A percentile compares a stretch with the other conserved stretches of the same genome.
Conservation (phyloP, 2,329 filamentous ascomycete genomes). For the Colletotrichum brevisporum region DNA sequence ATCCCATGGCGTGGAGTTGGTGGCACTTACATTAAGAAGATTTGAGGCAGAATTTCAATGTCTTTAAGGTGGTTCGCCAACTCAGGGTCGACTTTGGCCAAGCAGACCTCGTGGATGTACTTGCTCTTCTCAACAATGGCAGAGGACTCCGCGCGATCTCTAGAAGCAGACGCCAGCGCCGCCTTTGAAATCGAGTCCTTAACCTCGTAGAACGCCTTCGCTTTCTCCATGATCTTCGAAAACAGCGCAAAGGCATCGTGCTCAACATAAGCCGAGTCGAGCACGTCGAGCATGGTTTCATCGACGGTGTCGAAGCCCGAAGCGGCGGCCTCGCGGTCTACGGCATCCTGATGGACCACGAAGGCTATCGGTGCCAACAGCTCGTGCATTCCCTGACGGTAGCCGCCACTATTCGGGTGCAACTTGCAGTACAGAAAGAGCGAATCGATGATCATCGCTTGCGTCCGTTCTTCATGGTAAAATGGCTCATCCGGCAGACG, state of each 20-base stretch:
- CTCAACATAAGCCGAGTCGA: constrained; percentile 83
- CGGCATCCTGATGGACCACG: constrained; percentile 85
- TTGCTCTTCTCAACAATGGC: constrained; percentile 89
- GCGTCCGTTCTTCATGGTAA: constrained; percentile 85
- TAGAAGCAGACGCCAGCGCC: constrained; percentile 40
- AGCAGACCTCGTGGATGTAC: constrained; percentile 86
- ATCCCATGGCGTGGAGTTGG: neutral
- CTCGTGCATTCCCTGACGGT: constrained; percentile 99
- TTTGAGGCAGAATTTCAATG: constrained; percentile 94
- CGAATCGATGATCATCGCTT: constrained; percentile 87
- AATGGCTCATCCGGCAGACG: constrained; percentile 92
- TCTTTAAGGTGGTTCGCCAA: constrained; percentile 84
- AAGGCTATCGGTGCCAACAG: constrained; percentile 90
- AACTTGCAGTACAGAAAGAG: constrained; percentile 96
- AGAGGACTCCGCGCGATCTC: constrained; percentile 57
- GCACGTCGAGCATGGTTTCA: constrained; percentile 71
- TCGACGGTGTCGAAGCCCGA: constrained; percentile 57
- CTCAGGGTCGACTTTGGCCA: constrained; percentile 86
- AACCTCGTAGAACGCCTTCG: constrained; percentile 89
- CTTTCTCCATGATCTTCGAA: constrained; percentile 87
- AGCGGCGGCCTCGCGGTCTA: constrained; percentile 64
- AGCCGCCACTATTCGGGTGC: constrained; percentile 86
- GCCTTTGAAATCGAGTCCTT: constrained; percentile 55
- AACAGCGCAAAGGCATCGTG: constrained; percentile 93
- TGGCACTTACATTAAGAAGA: constrained; percentile 85